Base-by-base conservation (phyloP, 1,284 basidiomycete species). In the Trametes sp. region DNA sequence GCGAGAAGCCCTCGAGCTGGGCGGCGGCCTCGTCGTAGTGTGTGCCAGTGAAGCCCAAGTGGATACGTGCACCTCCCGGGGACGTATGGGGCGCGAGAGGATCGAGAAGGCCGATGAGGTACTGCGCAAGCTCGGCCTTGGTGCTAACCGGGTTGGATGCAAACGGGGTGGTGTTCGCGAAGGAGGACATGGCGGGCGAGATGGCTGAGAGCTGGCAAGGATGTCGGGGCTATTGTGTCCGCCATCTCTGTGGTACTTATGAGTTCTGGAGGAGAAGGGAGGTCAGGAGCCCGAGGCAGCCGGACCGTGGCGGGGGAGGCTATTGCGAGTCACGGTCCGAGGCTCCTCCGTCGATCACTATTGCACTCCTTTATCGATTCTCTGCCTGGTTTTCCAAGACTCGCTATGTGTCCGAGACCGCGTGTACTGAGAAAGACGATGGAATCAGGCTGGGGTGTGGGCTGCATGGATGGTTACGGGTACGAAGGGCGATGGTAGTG, bases 21-120 rank as follows among this genome's bases (percentile, higher is more conserved):
- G 90, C 90, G 19, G 91, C 90, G 10, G 80, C 76, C 58, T 90
- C 86, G 72, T 93, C 91, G 72, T 86, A 93, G 73, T 92, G 91
- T 0, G 90, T 92, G 2, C 86, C 90, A 0, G 90, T 91, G 72
- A 87, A 81, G 2, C 88, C 89, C 6, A 92, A 79, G 61, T 89
- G 87, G 64, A 93, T 83, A 42, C 88, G 82, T 7, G 90, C 86
- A 10, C 90, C 89, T 51, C 88, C 88, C 0, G 87, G 85, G 11
- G 90, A 92, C 0, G 90, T 92, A 69, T 91, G 88, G 0, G 82
- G 70, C 0, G 80, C 87, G 26, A 92, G 81, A 0, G 90, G 87
- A 71, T 92, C 85, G 36, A 93, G 85, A 10, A 92, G 76, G 36
- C 76, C 83, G 44, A 78, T 77, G 31, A 89, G 80, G 66, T 87